Evolutionary conservation across 2,329 filamentous ascomycete genomes (phyloP).

Genomic region (Cladosporium sp.): DNA sequence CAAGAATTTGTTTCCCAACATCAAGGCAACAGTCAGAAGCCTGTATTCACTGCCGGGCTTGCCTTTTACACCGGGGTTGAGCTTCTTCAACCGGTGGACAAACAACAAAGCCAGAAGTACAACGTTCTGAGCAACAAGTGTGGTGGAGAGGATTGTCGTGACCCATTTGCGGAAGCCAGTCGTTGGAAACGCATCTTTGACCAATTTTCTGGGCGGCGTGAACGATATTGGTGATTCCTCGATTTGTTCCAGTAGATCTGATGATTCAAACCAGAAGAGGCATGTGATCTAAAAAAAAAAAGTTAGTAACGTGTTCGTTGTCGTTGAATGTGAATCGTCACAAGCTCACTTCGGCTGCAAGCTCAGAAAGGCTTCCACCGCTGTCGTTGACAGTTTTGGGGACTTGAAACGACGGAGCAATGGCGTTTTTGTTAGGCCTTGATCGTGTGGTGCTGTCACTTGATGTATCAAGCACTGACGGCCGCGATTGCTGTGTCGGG

Average conservation of each 20-base stretch:
- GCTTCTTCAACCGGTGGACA: constrained; percentile 86
- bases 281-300: constrained; percentile 68
- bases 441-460: too few species aligned
- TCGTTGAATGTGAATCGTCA: constrained; percentile 9
- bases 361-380: constrained; percentile 73
- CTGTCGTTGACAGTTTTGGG: constrained; percentile 69
- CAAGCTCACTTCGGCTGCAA: constrained; percentile 68
- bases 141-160: constrained; percentile 81
- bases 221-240: constrained; percentile 46
- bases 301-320: constrained; percentile 17
- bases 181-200: constrained; percentile 68
- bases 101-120: constrained; percentile 85
- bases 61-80: constrained; percentile 83
- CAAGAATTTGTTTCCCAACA: constrained; percentile 97
- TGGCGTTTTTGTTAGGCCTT: constrained; percentile 27
- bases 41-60: constrained; percentile 91
- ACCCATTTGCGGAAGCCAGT: constrained; percentile 91
- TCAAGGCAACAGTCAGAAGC: constrained; percentile 86
- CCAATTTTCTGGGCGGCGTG: constrained; percentile 49
- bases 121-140: constrained; percentile 94
- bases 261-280: constrained; percentile 94
- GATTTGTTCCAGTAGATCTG: constrained; percentile 69
- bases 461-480: background rate
- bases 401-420: constrained; percentile 58
- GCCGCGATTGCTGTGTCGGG: constrained; percentile 12